phyloP scores from a whole-genome alignment of 2,329 filamentous ascomycete genomes.

The Cytospora piceae region DNA sequence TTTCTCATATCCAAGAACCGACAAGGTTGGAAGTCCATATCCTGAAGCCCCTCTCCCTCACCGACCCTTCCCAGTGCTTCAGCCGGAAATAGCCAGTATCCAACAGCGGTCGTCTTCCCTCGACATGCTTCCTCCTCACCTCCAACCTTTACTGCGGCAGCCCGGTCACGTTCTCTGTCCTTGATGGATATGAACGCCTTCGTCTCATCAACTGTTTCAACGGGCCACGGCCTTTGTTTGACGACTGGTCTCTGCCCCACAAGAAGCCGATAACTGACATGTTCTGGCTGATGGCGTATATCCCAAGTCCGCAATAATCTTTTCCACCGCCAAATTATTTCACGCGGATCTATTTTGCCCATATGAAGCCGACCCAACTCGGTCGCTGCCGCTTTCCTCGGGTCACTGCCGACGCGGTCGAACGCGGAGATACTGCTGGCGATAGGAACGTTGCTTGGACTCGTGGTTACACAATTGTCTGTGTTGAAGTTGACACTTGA shows the following conservation, averaged over 20 bases:
- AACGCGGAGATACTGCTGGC: not conserved
- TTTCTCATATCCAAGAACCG: slow-evolving; percentile 18
- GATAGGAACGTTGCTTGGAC: slow-evolving; percentile 1
- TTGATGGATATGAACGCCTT: not conserved
- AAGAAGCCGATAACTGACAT: slow-evolving; percentile 20
- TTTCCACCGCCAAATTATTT: slow-evolving; percentile 25
- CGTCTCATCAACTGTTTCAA: not conserved
- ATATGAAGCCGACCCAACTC: slow-evolving; percentile 11
- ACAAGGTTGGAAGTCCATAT: slow-evolving; percentile 10
- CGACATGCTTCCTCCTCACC: not conserved
- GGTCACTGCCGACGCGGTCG: slow-evolving; percentile 10
- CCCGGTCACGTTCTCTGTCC: not conserved
- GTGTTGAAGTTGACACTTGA: not conserved
- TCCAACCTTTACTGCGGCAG: not conserved
- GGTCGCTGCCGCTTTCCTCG: not conserved
- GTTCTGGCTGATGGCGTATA: not conserved
- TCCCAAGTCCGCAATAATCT: slow-evolving; percentile 18
- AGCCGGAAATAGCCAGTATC: slow-evolving; percentile 25
- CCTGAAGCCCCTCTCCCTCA: slow-evolving; percentile 8
- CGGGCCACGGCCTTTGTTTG: not conserved
- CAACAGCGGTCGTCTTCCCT: not conserved
- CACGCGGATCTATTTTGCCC: slow-evolving; percentile 22
- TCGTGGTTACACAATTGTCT: not conserved
- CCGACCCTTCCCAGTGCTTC: slow-evolving; percentile 17
- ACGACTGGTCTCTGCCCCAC: not conserved